phyloP scores from a whole-genome alignment of 768 basidiomycete genomes.

The Leccinum rimulosum region DNA sequence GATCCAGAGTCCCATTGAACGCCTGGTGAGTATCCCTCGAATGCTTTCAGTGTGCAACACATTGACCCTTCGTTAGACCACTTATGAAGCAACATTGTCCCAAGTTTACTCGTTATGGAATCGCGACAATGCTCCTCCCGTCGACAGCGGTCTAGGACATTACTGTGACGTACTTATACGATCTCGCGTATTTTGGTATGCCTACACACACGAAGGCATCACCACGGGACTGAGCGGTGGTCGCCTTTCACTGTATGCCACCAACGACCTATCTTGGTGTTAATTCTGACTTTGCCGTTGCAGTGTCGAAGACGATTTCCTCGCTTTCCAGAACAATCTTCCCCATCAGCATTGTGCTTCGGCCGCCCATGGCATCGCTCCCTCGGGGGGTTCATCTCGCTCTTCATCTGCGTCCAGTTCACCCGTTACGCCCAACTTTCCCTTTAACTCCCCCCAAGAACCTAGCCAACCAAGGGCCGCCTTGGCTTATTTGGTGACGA shows the following conservation, averaged over 20 bases:
- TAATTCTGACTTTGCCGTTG: constrained; percentile 4
- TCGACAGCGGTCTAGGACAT: constrained; percentile 48
- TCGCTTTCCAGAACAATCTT: constrained; percentile 65
- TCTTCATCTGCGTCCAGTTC: constrained; percentile 32
- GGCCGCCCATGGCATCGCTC: constrained; percentile 27
- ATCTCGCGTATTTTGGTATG: constrained; percentile 87
- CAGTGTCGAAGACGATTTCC: constrained; percentile 75
- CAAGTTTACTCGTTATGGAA: constrained; percentile 79
- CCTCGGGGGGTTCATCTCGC: constrained; percentile 34
- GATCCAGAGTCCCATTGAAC: constrained; percentile 29
- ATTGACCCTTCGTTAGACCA: constrained; percentile 40
- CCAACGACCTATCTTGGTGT: background rate
- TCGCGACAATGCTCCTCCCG: constrained; percentile 41
- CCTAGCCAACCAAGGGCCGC: constrained; percentile 33
- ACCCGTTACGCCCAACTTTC: constrained; percentile 21
- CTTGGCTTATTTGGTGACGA: constrained; percentile 50
- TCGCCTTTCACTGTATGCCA: constrained; percentile 70
- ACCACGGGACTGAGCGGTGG: constrained; percentile 82
- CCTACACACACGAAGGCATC: constrained; percentile 81
- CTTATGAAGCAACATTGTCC: constrained; percentile 80
- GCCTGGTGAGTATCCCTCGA: constrained; percentile 11
- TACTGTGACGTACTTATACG: constrained; percentile 63
- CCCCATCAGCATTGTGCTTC: constrained; percentile 39
- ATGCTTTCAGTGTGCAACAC: background rate
- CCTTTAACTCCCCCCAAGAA: constrained; percentile 25